Base-by-base conservation (phyloP, 768 basidiomycete species). In the Flagelloscypha sp. region DNA sequence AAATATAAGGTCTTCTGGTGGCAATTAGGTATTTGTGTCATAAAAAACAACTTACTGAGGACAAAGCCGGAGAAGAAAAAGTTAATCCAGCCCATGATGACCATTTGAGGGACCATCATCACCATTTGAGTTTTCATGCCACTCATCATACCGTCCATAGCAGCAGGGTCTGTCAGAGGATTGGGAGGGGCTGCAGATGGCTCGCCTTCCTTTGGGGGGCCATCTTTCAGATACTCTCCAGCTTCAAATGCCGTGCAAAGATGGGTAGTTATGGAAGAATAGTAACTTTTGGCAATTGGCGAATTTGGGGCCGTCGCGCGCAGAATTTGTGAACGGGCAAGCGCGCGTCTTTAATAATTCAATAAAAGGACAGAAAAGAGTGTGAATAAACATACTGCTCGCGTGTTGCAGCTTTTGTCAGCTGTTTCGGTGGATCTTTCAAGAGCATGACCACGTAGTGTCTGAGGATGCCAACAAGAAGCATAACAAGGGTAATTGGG, bases 51-150 rank as follows among this genome's bases (percentile, higher is more conserved):
- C 93, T 58, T 55, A 98, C 94, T 97, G 39, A 97, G 71, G 40
- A 99, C 86, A 55, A 98, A 97, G 19, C 95, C 95, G 51, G 94
- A 85, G 65, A 98, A 99, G 77, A 99, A 99, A 59, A 93, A 90
- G 58, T 92, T 97, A 62, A 99, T 97, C 87, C 94, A 98, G 34
- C 92, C 93, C 94, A 98, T 98, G 47, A 98, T 89, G 41, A 95
- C 72, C 84, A 97, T 97, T 61, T 98, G 86, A 12, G 86, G 88
- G 10, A 94, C 84, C 86, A 98, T 97, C 86, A 95, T 93, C 32
- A 97, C 90, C 73, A 88, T 89, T 60, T 99, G 95, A 13, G 94
- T 97, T 69, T 97, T 97, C 83, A 99, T 86, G 23, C 88, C 88
- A 8, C 89, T 74, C 92, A 97, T 94, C 89, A 97, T 93, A 24